Conservation (phyloP, 2,329 filamentous ascomycete genomes). For the Aureobasidium pullulans region DNA sequence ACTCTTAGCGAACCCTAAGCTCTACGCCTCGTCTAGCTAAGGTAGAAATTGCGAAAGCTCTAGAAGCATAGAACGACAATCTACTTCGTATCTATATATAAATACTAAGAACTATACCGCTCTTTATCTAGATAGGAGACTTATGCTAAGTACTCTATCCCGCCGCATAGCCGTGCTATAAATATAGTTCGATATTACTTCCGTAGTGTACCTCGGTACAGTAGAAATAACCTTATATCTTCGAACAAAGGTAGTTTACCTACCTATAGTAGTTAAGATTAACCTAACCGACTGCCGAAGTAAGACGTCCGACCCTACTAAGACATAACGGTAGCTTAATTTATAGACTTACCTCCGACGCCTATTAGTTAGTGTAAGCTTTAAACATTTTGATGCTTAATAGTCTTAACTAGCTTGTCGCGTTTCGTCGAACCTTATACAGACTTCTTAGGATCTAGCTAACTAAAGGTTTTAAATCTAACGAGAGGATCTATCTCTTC, state of each 20-base stretch:
- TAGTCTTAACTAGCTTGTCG: too few species aligned
- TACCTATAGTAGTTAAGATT: not conserved
- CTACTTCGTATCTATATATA: not conserved
- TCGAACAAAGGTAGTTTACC: not conserved
- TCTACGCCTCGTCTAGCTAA: not conserved
- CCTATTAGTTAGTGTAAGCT: too few species aligned
- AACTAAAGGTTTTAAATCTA: too few species aligned
- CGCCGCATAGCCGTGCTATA: not conserved
- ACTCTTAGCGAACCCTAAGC: not conserved
- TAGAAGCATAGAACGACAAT: slow-evolving; percentile 7
- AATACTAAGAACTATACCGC: slow-evolving; percentile 2
- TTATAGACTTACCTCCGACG: too few species aligned
- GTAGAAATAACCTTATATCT: slow-evolving; percentile 1
- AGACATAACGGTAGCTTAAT: too few species aligned
- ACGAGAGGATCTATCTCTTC: too few species aligned
- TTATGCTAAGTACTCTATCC: not conserved
- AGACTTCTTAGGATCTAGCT: too few species aligned
- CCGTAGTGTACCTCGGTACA: not conserved
- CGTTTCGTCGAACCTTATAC: too few species aligned
- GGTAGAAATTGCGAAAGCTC: slow-evolving; percentile 6
- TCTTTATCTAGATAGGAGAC: not conserved
- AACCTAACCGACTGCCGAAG: not conserved
- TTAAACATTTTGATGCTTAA: too few species aligned
- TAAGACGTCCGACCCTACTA: not conserved
- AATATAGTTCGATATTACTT: slow-evolving; percentile 2